A percentile compares a stretch with the other conserved stretches of the same genome.
phyloP scores from a whole-genome alignment of 805 yeast species.

The Hemisphaericaspora nanyangensis region DNA sequence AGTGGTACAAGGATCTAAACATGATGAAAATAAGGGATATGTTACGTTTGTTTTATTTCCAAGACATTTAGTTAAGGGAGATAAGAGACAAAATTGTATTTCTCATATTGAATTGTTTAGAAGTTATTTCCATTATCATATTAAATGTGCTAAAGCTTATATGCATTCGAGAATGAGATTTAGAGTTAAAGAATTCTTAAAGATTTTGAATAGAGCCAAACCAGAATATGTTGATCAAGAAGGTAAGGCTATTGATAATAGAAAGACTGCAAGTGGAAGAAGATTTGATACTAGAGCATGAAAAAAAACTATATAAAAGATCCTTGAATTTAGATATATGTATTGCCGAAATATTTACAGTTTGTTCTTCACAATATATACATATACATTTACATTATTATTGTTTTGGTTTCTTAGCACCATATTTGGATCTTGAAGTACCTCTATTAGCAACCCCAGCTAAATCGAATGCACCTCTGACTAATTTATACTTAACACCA shows the following conservation, averaged over 20 bases:
- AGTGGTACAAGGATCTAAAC: conserved; percentile 36
- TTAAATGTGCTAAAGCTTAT: conserved; percentile 96
- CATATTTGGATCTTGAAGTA: conserved; percentile 88
- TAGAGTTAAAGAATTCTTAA: conserved; percentile 89
- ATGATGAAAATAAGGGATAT: conserved; percentile 40
- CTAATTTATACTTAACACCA: conserved; percentile 92
- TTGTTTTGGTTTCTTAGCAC: conserved; percentile 75
- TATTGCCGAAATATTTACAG: no score
- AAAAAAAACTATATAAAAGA: no score
- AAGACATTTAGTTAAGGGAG: conserved; percentile 61
- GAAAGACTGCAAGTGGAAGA: conserved; percentile 73
- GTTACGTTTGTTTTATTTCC: conserved; percentile 76
- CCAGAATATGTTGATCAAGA: conserved; percentile 84
- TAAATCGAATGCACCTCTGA: conserved; percentile 90
- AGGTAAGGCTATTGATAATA: conserved; percentile 39
- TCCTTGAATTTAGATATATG: no score
- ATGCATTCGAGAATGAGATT: conserved; percentile 98
- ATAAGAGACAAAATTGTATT: conserved; percentile 79
- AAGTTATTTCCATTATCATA: conserved; percentile 97
- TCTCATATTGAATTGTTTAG: conserved; percentile 90
- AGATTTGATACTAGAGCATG: conserved; percentile 42
- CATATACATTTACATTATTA: conserved; percentile 3
- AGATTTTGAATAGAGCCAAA: conserved; percentile 94
- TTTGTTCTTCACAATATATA: no score
- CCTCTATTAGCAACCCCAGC: conserved; percentile 93